Base-by-base conservation (phyloP, 2,329 filamentous ascomycete species). In the Fonsecaea pedrosoi region DNA sequence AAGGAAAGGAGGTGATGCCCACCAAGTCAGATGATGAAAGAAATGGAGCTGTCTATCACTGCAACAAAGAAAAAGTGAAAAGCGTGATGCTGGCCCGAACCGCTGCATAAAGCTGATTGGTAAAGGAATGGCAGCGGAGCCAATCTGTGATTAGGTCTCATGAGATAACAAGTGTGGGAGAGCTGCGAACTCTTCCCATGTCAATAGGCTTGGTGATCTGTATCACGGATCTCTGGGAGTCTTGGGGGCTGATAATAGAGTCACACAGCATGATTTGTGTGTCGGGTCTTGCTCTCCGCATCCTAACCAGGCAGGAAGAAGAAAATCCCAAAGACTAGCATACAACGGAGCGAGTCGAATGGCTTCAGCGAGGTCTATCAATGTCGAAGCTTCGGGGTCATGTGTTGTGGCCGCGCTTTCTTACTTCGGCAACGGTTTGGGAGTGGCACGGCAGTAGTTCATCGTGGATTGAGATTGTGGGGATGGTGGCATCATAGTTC, bases 141-240 rank as follows among this genome's bases (percentile, higher is more conserved):
- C 56, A 54, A 55, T 30, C 21, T 8, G 35, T 21, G 48, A 38
- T 37, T 58, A 54, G 32, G 53, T 30, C 42, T 18, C 38, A 48
- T 5, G 18, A 58, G 67, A 69, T 69, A 69, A 69, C 63, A 45
- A 37, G 37, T 32, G 60, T 25, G 60, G 50, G 60, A 62, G 54
- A 55, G 30, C 9, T 54, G 48, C 7, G 8, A 54, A 21, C 18
- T 25, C 35, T 10, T 35, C n/a, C 53, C 35, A 37, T 35, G 15
- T 34, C 8, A 55, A 25, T 53, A 15, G 35, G 21, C 59, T 34
- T 35, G 54, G 34, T 30, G 35, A 48, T 50, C 30, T 15, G 34
- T 13, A 21, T 64, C 42, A 38, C 38, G 42, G 42, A 54, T 61
- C 34, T 37, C 38, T 30, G 42, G 34, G 57, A 35, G 30, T 60